Evolutionary conservation across 2,329 filamentous ascomycete genomes (phyloP).

Genomic region (Leptographium radiaticola): DNA sequence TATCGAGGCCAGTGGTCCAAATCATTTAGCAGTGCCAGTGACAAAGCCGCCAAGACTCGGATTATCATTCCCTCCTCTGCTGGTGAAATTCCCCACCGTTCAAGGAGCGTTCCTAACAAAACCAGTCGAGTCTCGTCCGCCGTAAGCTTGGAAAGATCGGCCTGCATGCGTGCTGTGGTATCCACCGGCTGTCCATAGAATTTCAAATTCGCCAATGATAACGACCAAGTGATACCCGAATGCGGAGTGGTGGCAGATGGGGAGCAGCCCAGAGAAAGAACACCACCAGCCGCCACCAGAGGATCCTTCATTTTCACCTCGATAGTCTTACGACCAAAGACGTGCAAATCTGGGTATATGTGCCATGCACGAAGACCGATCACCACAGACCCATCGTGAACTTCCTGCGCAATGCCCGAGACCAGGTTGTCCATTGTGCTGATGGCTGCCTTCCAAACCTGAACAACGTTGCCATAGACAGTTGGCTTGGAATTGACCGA

Average conservation of each 20-base stretch:
- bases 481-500: neutral
- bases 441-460: too few species aligned
- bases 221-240: neutral
- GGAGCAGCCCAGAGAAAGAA: neutral
- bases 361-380: conserved; percentile 6
- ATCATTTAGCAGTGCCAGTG: too few species aligned
- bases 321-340: neutral
- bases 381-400: neutral
- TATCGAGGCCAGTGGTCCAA: too few species aligned
- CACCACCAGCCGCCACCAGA: neutral
- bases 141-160: too few species aligned
- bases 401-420: conserved; percentile 1
- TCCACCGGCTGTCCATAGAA: neutral
- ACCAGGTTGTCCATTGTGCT: too few species aligned
- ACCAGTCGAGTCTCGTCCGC: too few species aligned
- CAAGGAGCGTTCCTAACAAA: too few species aligned
- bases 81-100: too few species aligned
- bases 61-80: too few species aligned
- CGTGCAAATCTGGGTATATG: conserved; percentile 4
- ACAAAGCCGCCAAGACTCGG: too few species aligned
- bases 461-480: conserved; percentile 3
- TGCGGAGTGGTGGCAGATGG: neutral
- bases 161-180: too few species aligned
- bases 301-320: neutral
- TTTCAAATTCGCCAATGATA: neutral